Base-by-base conservation (phyloP, 768 basidiomycete genomes). In the Lactarius akahatsu region DNA sequence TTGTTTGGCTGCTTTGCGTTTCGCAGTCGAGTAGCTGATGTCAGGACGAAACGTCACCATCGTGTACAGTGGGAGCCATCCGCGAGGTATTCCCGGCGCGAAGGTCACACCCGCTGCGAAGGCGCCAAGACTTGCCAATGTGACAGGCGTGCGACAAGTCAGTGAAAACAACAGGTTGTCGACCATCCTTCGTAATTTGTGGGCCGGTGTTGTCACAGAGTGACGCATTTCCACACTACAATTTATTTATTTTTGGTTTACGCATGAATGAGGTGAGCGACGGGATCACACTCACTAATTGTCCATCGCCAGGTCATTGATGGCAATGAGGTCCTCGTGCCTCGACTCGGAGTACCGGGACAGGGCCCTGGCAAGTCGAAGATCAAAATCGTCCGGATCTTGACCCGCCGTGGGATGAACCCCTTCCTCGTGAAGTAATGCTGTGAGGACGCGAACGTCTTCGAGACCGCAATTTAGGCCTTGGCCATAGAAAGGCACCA, bases 401-500 rank as follows among this genome's bases (percentile, higher is more conserved):
- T 76, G 74, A 67, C 74, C 67, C 59, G 73, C 74, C 20, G 76
- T 77, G 65, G 87, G 76, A 66, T 83, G 79, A 65, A 96, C 88
- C 18, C 82, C 82, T 76, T 90, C 87, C 66, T 87, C 82, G 63
- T 85, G 84, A 72, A 98, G 81, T 63, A 95, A 78, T 36, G 85
- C 82, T 66, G 87, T 85, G 70, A 99, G 83, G 61, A 98, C 86
- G 71, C 97, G 87, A 72, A 98, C 95, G 77, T 99, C 96, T 78
- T 99, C 96, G 61, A 99, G 84, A 18, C 96, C 96, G 74, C 96
- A 97, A 74, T 99, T 99, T 71, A 98, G 83, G 50, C 96, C 96
- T 82, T 99, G 96, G 52, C 96, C 92, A 75, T 91, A 95, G 79
- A 95, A 96, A 69, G 96, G 96, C n/a, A 96, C 95, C 95, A 98